Evolutionary conservation across 768 basidiomycete species (phyloP).

Genomic region (Psilocybe cyanescens): DNA sequence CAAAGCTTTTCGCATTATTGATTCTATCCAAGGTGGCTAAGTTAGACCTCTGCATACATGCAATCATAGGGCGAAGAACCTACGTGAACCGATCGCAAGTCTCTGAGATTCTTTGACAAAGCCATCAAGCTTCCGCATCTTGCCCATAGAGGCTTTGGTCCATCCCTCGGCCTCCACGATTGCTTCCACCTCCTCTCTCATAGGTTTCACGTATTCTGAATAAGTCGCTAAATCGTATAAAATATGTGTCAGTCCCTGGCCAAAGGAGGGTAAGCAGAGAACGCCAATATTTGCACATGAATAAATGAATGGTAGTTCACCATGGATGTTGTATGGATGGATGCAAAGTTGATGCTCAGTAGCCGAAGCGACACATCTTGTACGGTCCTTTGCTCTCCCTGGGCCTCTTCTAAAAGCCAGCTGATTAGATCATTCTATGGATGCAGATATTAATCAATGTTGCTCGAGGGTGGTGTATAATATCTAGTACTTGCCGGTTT

Average conservation of each 20-base stretch:
- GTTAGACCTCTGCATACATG: too few species aligned
- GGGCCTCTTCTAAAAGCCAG: conserved; percentile 29
- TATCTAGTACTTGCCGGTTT: conserved; percentile 4
- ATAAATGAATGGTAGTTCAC: conserved; percentile 10
- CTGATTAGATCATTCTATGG: conserved; percentile 24
- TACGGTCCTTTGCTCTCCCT: conserved; percentile 19
- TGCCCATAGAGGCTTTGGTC: conserved; percentile 34
- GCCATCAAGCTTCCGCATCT: conserved; percentile 46
- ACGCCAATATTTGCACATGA: too few species aligned
- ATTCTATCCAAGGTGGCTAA: conserved; percentile 3
- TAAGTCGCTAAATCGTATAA: conserved; percentile 38
- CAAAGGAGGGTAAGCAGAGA: too few species aligned
- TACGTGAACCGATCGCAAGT: conserved; percentile 2
- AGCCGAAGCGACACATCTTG: conserved; percentile 23
- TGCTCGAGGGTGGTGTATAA: neutral
- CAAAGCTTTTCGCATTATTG: conserved; percentile 32
- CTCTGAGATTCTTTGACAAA: conserved; percentile 42
- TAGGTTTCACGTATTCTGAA: conserved; percentile 33
- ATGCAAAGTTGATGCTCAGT: conserved; percentile 27
- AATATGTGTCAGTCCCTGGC: conserved; percentile 33
- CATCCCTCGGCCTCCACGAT: conserved; percentile 41
- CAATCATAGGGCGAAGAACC: neutral
- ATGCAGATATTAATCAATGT: neutral
- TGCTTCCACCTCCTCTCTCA: conserved; percentile 46
- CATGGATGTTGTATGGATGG: conserved; percentile 29